A percentile compares a stretch with the other conserved stretches of the same genome.
phyloP scores from a whole-genome alignment of 2,329 filamentous ascomycete genomes.

The Aspergillus sp. region DNA sequence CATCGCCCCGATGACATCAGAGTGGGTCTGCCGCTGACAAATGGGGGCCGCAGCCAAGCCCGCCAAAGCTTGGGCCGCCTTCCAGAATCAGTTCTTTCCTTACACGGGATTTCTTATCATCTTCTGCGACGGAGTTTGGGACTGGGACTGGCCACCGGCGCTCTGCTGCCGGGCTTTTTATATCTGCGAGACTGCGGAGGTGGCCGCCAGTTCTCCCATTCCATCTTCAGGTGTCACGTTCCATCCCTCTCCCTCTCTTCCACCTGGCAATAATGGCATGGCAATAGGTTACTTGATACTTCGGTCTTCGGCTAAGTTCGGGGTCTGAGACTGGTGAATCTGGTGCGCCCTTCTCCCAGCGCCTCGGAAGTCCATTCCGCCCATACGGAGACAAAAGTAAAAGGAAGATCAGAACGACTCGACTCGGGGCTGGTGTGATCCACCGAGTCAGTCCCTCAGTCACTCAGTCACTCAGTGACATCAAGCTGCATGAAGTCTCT shows the following conservation, averaged over 20 bases:
- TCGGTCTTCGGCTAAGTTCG: too few species aligned
- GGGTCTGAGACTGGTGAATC: neutral
- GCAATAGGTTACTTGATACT: too few species aligned
- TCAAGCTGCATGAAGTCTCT: conserved; percentile 19
- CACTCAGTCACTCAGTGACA: conserved; percentile 13
- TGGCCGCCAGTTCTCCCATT: neutral
- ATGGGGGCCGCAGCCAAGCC: conserved; percentile 5
- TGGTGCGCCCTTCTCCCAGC: neutral
- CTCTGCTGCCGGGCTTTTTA: too few species aligned
- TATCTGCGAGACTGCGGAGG: too few species aligned
- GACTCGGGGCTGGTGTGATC: neutral
- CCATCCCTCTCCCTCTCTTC: neutral
- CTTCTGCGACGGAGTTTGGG: too few species aligned
- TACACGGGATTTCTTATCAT: too few species aligned
- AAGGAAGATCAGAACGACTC: neutral
- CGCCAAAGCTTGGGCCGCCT: conserved; percentile 12
- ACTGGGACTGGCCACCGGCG: too few species aligned
- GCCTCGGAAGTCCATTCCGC: neutral
- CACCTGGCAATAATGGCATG: too few species aligned
- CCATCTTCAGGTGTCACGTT: neutral
- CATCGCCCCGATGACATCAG: conserved; percentile 2
- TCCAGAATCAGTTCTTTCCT: neutral
- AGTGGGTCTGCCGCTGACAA: conserved; percentile 7
- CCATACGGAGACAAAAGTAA: neutral
- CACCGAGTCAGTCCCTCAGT: neutral